Evolutionary conservation across 495 filamentous ascomycete species (phyloP).

Genomic region (Talaromyces thailandensis): DNA sequence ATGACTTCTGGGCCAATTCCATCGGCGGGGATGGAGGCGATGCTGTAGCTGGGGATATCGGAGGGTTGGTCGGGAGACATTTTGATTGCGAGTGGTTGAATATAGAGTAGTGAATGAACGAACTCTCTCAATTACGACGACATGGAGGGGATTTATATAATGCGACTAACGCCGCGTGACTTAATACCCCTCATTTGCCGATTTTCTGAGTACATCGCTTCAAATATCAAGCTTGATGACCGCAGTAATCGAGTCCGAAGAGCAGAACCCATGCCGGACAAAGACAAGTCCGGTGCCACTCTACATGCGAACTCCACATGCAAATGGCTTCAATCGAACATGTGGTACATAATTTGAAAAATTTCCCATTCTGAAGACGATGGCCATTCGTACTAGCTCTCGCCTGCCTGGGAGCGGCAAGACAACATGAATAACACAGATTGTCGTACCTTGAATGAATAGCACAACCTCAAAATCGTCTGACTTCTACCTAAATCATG

Average conservation of each 20-base stretch:
- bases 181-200: background rate
- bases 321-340: background rate
- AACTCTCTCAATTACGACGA: background rate
- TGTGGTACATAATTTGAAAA: background rate
- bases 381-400: no score
- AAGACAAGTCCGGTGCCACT: background rate
- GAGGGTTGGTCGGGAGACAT: background rate
- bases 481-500: no score
- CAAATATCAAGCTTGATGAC: background rate
- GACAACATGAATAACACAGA: no score
- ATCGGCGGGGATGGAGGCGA: conserved; percentile 45
- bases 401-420: no score
- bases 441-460: no score
- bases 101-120: background rate
- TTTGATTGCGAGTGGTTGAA: background rate
- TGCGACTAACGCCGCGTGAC: background rate
- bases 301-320: background rate
- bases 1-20: conserved; percentile 49
- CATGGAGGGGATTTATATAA: background rate
- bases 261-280: background rate
- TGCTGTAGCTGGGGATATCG: conserved; percentile 23
- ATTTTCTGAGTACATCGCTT: background rate
- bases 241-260: background rate
- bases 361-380: no score
- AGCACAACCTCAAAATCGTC: no score